Percentiles rank a stretch among this genome's conserved stretches.
These are phyloP conservation scores for Alternaria sp. DNA, from an alignment of 2,329 filamentous ascomycete genomes.

Conservation along the genomic window DNA sequence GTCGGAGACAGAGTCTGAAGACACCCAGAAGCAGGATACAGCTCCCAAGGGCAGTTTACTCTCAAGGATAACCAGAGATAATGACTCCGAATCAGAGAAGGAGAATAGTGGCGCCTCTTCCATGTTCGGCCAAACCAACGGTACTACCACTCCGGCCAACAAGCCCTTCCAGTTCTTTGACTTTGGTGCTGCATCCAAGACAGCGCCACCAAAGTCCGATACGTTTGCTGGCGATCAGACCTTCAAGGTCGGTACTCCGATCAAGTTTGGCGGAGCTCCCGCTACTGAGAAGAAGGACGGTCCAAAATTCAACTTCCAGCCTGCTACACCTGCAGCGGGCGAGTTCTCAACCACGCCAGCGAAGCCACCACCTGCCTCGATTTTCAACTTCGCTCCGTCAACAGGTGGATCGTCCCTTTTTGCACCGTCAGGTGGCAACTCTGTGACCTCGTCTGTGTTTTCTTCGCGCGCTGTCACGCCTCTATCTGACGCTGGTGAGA, in stretches of 20 bases:
- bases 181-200: conserved; percentile 40
- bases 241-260: conserved; percentile 47
- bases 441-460: conserved; percentile 40
- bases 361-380: conserved; percentile 33
- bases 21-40: conserved; percentile 28
- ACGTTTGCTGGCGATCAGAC: conserved; percentile 49
- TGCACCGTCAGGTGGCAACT: conserved; percentile 34
- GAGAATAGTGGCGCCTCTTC: conserved; percentile 26
- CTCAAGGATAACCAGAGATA: conserved; percentile 40
- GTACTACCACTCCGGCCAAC: conserved; percentile 37
- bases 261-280: conserved; percentile 44
- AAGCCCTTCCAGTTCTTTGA: conserved; percentile 42
- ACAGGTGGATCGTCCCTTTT: conserved; percentile 30
- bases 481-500: conserved; percentile 43
- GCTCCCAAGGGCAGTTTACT: conserved; percentile 31
- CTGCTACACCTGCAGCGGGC: conserved; percentile 36
- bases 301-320: conserved; percentile 39
- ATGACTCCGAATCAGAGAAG: conserved; percentile 36
- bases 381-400: conserved; percentile 38
- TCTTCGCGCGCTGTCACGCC: conserved; percentile 50
- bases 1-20: conserved; percentile 38
- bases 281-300: conserved; percentile 34
- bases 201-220: conserved; percentile 39
- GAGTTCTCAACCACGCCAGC: conserved; percentile 40
- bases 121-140: conserved; percentile 34